Evolutionary conservation across 2,329 filamentous ascomycete species (phyloP), one percentile per base, ranked within the genome.

Genomic region (Trichoderma citrinoviride): DNA sequence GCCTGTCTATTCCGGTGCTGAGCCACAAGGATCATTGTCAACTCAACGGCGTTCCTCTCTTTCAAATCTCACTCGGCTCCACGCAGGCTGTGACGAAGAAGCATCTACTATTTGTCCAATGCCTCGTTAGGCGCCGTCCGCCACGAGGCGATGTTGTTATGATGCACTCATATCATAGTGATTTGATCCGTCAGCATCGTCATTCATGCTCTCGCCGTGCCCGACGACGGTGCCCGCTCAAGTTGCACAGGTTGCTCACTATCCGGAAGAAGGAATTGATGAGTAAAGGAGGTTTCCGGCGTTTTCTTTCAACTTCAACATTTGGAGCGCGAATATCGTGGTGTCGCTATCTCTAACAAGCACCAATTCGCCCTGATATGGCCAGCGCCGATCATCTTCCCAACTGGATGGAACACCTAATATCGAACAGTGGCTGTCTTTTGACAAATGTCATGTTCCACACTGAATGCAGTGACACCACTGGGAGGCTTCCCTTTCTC

Each of bases 1-100:
- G 27, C 49, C 40, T n/a, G 50, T 61, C 47, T 37, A 29, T 37
- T 37, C 25, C 40, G 25, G 37, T 54, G 58, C 58, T 62, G 40
- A 62, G 58, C 58, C 58, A 62, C 58, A 62, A 53, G 47, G 58
- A 40, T 23, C 49, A 62, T 54, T 25, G 58, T 52, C 40, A 25
- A 21, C 17, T 62, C 58, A 23, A 46, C 37, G 37, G 15, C 49
- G 23, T 25, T 41, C 7, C 40, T 62, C 29, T 44, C 44, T 54
- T 25, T 23, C 58, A 33, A 37, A 53, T 61, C 58, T 61, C 58
- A 52, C 37, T 33, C 49, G 40, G 19, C 25, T 61, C 25, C 49
- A 53, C 49, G 49, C 37, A 44, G 58, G 25, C 40, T 52, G 25
- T 53, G 58, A 52, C 47, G 21, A 37, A 49, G 58, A 25, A 62